Conservation (phyloP, 768 basidiomycete genomes). For the Boletus edulis region DNA sequence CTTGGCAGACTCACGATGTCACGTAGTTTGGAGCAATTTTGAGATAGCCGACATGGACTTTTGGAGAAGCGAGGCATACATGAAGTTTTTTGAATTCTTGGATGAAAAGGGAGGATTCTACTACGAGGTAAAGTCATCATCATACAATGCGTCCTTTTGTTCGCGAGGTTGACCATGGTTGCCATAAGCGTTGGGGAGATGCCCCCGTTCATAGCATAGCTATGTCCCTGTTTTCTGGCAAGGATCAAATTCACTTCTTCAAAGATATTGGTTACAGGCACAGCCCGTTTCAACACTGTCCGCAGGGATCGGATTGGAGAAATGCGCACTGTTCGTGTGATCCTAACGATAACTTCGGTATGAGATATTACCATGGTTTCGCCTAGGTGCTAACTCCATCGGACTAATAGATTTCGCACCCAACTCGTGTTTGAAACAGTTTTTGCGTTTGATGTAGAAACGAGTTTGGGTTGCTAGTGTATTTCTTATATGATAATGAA, state of each 20-base stretch:
- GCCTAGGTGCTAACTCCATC: conserved; percentile 4
- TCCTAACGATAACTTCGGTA: conserved; percentile 69
- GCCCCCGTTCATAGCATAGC: conserved; percentile 92
- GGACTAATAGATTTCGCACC: conserved; percentile 20
- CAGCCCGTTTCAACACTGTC: conserved; percentile 93
- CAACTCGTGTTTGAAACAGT: conserved; percentile 30
- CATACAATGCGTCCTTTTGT: background rate
- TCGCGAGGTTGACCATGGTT: conserved; percentile 2
- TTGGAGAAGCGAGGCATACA: conserved; percentile 82
- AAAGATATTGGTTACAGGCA: conserved; percentile 92
- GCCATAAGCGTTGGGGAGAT: conserved; percentile 81
- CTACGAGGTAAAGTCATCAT: conserved; percentile 57
- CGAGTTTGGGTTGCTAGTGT: background rate
- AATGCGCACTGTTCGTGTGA: conserved; percentile 89
- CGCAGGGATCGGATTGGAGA: conserved; percentile 68
- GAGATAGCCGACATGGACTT: conserved; percentile 85
- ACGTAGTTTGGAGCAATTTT: conserved; percentile 87
- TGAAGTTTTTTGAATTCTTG: conserved; percentile 78
- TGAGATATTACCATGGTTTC: conserved; percentile 17
- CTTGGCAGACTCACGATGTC: background rate
- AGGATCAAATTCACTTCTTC: conserved; percentile 93
- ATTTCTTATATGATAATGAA: background rate
- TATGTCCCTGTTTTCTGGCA: conserved; percentile 82
- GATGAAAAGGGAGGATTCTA: conserved; percentile 85
- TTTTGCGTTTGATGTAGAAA: conserved; percentile 26